A percentile compares a stretch with the other conserved stretches of the same genome.
phyloP scores from a whole-genome alignment of 2,329 filamentous ascomycete genomes.

The Pestalotiopsis sp. region DNA sequence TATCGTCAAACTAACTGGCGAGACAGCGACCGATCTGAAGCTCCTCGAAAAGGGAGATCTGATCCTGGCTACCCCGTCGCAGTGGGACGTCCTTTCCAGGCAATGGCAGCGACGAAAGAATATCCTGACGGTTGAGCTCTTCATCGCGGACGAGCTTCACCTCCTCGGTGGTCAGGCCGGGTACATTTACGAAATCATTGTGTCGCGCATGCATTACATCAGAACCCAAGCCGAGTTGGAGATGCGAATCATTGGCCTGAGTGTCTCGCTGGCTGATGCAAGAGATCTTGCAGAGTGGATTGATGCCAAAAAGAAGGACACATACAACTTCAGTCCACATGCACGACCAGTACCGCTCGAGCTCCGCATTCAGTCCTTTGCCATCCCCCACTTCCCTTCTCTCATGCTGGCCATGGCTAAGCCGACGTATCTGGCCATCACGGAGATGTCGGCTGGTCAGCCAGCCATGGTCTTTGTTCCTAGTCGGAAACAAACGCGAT shows the following conservation, averaged over 20 bases:
- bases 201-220: constrained; percentile 98
- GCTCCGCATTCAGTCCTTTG: constrained; percentile 93
- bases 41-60: constrained; percentile 85
- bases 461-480: constrained; percentile 92
- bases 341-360: constrained; percentile 88
- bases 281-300: constrained; percentile 97
- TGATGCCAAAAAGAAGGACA: constrained; percentile 95
- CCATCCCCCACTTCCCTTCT: constrained; percentile 94
- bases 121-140: constrained; percentile 84
- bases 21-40: constrained; percentile 88
- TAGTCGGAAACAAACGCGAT: constrained; percentile 87
- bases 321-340: constrained; percentile 97
- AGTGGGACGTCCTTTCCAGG: constrained; percentile 95
- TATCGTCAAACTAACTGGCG: constrained; percentile 90
- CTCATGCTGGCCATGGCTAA: constrained; percentile 99
- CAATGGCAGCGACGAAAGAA: constrained; percentile 98
- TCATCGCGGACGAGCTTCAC: constrained; percentile 95
- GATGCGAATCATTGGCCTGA: constrained; percentile 85
- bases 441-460: constrained; percentile 86
- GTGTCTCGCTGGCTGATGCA: constrained; percentile 90
- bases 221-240: constrained; percentile 83
- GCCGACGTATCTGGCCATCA: constrained; percentile 86
- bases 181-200: constrained; percentile 91
- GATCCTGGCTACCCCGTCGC: constrained; percentile 86
- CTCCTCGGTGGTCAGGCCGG: constrained; percentile 85